These are phyloP conservation scores for Suillus occidentalis DNA, from an alignment of 768 basidiomycete genomes.

Conservation along the genomic window DNA sequence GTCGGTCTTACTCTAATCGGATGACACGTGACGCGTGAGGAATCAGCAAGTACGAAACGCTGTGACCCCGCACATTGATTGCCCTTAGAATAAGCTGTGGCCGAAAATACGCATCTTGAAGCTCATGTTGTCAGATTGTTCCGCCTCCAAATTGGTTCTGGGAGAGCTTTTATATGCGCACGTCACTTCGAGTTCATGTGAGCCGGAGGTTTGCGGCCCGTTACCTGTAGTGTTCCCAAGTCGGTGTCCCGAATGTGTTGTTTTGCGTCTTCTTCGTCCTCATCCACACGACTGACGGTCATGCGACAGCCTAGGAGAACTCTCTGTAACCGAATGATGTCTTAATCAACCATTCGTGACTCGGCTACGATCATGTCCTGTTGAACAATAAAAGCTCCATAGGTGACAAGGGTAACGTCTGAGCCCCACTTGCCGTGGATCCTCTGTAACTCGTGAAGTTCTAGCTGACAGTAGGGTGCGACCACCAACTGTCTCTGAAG, in stretches of 20 bases:
- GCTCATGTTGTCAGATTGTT: background rate
- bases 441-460: background rate
- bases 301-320: slow-evolving; percentile 5
- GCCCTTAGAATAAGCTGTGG: background rate
- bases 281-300: slow-evolving; percentile 13
- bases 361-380: background rate
- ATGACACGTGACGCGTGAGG: background rate
- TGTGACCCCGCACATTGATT: background rate
- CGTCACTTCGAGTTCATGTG: background rate
- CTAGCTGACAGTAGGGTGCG: background rate
- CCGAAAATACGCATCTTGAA: background rate
- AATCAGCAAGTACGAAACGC: background rate
- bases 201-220: background rate
- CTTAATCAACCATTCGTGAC: slow-evolving; percentile 4
- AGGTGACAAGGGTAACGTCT: background rate
- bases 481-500: background rate
- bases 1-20: background rate
- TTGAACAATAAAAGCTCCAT: slow-evolving; percentile 7
- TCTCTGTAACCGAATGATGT: background rate
- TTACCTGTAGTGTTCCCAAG: background rate
- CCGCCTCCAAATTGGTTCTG: background rate
- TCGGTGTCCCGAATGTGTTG: background rate
- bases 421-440: slow-evolving; percentile 1
- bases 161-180: background rate
- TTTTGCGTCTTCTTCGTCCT: slow-evolving; percentile 2